phyloP scores from a whole-genome alignment of 257 asterid species.

The Paraleonurus japonicus region DNA sequence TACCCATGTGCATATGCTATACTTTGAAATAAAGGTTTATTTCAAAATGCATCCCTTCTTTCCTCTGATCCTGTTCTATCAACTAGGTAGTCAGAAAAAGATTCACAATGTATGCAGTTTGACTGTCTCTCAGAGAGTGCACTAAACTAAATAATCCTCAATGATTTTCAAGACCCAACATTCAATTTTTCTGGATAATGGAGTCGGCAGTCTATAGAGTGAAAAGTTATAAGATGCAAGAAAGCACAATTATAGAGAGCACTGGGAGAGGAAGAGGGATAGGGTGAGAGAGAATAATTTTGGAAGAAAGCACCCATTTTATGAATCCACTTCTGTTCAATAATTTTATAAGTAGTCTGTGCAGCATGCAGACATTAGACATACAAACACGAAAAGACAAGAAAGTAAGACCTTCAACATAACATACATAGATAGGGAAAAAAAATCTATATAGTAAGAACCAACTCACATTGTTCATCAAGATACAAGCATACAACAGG shows the following conservation, averaged over 20 bases:
- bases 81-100: not conserved
- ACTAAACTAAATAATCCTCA: not conserved
- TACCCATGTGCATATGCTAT: not conserved
- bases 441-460: no score
- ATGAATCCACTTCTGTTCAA: not conserved
- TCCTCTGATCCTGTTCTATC: not conserved
- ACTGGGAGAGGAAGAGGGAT: not conserved
- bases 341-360: not conserved
- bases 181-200: not conserved
- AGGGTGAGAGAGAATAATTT: not conserved
- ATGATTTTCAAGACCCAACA: constrained; percentile 19
- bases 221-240: not conserved
- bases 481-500: not conserved
- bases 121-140: not conserved
- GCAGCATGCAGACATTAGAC: not conserved
- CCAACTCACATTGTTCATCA: not conserved
- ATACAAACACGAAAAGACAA: not conserved
- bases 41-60: not conserved
- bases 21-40: not conserved
- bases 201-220: not conserved
- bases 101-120: not conserved
- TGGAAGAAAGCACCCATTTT: not conserved
- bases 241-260: not conserved
- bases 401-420: not conserved
- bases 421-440: not conserved